phyloP scores from a whole-genome alignment of 116 monocot species.

The Iris pallida region DNA sequence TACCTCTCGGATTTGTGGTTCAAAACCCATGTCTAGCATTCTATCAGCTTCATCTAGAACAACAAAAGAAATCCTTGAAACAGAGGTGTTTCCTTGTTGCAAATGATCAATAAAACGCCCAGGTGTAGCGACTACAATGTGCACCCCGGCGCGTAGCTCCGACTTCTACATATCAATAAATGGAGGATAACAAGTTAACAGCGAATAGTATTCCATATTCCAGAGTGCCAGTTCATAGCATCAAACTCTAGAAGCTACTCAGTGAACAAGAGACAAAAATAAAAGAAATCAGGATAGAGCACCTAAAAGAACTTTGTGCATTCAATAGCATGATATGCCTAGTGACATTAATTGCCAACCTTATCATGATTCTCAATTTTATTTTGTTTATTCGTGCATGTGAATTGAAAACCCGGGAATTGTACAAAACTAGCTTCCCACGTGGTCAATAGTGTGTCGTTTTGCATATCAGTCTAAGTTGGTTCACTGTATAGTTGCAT shows the following conservation, averaged over 20 bases:
- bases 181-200: background rate
- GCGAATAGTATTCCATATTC: too few relatives aligned
- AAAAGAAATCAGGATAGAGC: background rate
- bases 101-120: conserved; percentile 73
- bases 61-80: conserved; percentile 60
- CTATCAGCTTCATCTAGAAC: conserved; percentile 69
- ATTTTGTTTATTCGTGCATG: too few relatives aligned
- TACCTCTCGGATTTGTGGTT: conserved; percentile 70
- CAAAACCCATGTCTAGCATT: conserved; percentile 74
- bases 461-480: too few relatives aligned
- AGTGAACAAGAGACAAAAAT: background rate
- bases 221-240: too few relatives aligned
- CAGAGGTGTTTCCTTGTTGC: conserved; percentile 61
- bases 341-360: background rate
- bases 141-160: conserved; percentile 53
- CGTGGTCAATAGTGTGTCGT: too few relatives aligned
- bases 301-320: background rate
- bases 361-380: too few relatives aligned
- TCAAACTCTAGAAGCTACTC: background rate
- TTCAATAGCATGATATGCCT: background rate
- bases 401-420: too few relatives aligned
- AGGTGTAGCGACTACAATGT: conserved; percentile 67
- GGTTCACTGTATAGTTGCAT: too few relatives aligned
- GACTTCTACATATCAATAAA: conserved; percentile 37
- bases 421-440: too few relatives aligned